Percentiles rank a stretch among this genome's conserved stretches.
Evolutionary conservation across 495 filamentous ascomycete genomes (phyloP).

Genomic region (Filosporella fistucella): DNA sequence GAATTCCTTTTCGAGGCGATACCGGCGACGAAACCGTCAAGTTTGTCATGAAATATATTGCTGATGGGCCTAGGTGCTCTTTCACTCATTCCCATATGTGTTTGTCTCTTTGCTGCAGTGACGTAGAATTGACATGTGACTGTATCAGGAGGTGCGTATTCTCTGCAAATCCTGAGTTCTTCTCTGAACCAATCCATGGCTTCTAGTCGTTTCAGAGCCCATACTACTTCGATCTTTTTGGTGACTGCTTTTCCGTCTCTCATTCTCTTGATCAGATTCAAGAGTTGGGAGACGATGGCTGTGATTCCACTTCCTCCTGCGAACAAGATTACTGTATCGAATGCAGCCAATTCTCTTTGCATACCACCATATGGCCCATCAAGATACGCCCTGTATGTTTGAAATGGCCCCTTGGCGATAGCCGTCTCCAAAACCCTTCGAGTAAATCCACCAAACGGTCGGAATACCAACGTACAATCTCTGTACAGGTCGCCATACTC

Average conservation of each 20-base stretch:
- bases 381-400: constrained; percentile 83
- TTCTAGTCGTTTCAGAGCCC: constrained; percentile 84
- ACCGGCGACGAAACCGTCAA: constrained; percentile 75
- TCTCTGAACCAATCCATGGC: constrained; percentile 98
- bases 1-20: constrained; percentile 80
- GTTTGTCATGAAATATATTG: constrained; percentile 72
- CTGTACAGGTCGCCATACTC: constrained; percentile 81
- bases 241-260: constrained; percentile 90
- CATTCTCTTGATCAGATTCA: constrained; percentile 92
- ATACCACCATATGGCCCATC: constrained; percentile 95
- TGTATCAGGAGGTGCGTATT: constrained; percentile 75
- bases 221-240: constrained; percentile 82
- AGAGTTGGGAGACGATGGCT: constrained; percentile 81
- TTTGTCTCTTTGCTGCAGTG: constrained; percentile 62
- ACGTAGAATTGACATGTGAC: constrained; percentile 94
- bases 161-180: constrained; percentile 83
- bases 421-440: constrained; percentile 72
- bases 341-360: constrained; percentile 84
- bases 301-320: constrained; percentile 95
- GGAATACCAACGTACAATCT: constrained; percentile 86
- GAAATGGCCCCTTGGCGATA: constrained; percentile 73
- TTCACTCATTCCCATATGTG: constrained; percentile 33
- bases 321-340: constrained; percentile 88
- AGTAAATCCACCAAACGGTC: constrained; percentile 88
- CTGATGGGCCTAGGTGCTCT: constrained; percentile 57